Evolutionary conservation across 2,329 filamentous ascomycete genomes (phyloP), one percentile per base, ranked within the genome.

Genomic region (Apiospora marii): DNA sequence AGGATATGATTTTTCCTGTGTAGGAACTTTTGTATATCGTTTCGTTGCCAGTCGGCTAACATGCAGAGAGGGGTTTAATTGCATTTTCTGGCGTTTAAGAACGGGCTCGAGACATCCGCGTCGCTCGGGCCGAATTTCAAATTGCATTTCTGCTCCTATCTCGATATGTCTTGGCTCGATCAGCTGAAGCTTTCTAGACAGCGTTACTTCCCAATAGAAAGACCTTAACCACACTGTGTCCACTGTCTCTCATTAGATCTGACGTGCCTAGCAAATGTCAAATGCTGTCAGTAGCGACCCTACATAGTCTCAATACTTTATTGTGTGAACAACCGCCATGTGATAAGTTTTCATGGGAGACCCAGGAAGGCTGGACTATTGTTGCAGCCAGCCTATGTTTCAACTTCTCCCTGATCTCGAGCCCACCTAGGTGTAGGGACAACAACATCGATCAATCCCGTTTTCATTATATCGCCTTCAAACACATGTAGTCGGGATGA

Each of bases 21-120:
- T 48, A 68, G 46, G 41, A 43, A 68, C 58, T 41, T 68, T 34
- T 68, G 67, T 68, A 68, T 34, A 68, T 68, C n/a, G 44, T 68
- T 68, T 68, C 30, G 53, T 48, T 68, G 44, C 67, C 43, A 68
- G 19, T n/a, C 41, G 41, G 41, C 44, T 46, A 43, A 27, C 24
- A 68, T 19, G 67, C 67, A 68, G 67, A 48, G 34, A 44, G 41
- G 61, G 67, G 46, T 27, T 68, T 37, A 68, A 30, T 46, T 68
- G 44, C 67, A 48, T 68, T 68, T 46, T 48, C 67, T 30, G 67
- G 67, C 67, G 41, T 68, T 68, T 68, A 41, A 22, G 22, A n/a
- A 37, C n/a, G 34, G 46, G 46, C 22, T n/a, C 41, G 58, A 22
- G 34, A 22, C 58, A 4, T 1, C 6, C 5, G 3, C 4, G 51